Percentiles rank a stretch among this genome's conserved stretches.
Conservation (phyloP, 305 asterid genomes). For the Striga hermonthica region DNA sequence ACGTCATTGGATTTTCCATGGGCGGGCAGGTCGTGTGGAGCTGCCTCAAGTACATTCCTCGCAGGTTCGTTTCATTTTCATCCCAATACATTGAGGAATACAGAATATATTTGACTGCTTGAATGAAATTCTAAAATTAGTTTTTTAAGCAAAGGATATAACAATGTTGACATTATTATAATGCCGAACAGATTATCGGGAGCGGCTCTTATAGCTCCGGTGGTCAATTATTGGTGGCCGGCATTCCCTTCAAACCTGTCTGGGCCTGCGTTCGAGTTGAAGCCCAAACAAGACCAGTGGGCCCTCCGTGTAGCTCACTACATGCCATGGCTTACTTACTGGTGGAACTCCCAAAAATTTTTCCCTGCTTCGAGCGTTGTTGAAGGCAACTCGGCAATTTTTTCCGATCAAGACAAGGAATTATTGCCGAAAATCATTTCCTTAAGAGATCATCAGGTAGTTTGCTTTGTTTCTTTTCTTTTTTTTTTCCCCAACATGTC, state of each 20-base stretch:
- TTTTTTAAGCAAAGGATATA: too few species aligned
- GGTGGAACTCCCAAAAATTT: slow-evolving; percentile 84
- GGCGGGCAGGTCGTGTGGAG: slow-evolving; percentile 86
- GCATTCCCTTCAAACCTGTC: slow-evolving; percentile 65
- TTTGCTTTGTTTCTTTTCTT: slow-evolving; percentile 9
- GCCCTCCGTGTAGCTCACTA: slow-evolving; percentile 71
- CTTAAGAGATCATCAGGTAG: slow-evolving; percentile 35
- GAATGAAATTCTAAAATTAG: too few species aligned
- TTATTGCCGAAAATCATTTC: slow-evolving; percentile 38
- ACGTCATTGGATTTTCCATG: slow-evolving; percentile 33
- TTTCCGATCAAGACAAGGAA: slow-evolving; percentile 60
- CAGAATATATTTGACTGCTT: neutral
- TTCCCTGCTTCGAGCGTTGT: slow-evolving; percentile 61
- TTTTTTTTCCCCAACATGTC: neutral
- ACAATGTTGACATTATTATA: slow-evolving; percentile 7
- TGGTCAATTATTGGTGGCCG: slow-evolving; percentile 77
- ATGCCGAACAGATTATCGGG: slow-evolving; percentile 65
- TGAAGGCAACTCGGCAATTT: slow-evolving; percentile 33
- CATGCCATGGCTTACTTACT: slow-evolving; percentile 70
- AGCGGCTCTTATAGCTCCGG: slow-evolving; percentile 66
- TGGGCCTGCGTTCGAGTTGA: slow-evolving; percentile 41
- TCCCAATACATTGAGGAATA: too few species aligned
- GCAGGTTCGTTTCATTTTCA: slow-evolving; percentile 47
- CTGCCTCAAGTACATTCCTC: slow-evolving; percentile 88
- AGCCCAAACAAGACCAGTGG: slow-evolving; percentile 64